These are phyloP conservation scores for Ascochyta rabiei DNA, from an alignment of 2,329 filamentous ascomycete genomes.

Conservation along the genomic window DNA sequence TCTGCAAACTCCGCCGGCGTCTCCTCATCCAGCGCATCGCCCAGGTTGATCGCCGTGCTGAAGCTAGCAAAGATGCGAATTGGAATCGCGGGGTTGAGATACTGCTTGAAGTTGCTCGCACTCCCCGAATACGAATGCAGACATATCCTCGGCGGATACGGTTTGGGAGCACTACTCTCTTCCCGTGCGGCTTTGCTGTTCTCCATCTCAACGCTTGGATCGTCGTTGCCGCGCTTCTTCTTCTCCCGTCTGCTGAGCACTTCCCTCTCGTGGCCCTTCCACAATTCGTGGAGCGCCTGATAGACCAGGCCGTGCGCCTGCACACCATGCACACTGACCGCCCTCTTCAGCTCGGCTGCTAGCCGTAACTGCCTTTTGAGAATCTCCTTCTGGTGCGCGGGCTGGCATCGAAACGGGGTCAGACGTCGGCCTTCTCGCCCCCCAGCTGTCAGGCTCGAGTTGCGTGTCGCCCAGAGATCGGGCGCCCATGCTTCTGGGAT, in stretches of 20 bases:
- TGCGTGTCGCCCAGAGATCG: constrained; percentile 47
- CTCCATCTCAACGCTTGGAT: constrained; percentile 18
- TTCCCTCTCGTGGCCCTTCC: constrained; percentile 72
- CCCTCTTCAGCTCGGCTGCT: constrained; percentile 69
- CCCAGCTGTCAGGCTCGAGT: constrained; percentile 66
- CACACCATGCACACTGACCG: constrained; percentile 75
- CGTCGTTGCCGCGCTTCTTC: constrained; percentile 38
- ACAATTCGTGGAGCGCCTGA: constrained; percentile 67
- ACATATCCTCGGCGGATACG: constrained; percentile 87
- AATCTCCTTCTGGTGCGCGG: constrained; percentile 71
- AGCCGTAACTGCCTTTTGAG: constrained; percentile 72
- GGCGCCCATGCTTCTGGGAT: constrained; percentile 67
- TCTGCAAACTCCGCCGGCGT: constrained; percentile 64
- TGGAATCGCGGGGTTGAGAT: constrained; percentile 74
- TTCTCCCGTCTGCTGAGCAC: constrained; percentile 65
- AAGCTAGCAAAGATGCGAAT: constrained; percentile 86
- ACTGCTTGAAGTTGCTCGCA: constrained; percentile 76
- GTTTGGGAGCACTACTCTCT: constrained; percentile 51
- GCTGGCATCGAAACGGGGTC: constrained; percentile 69
- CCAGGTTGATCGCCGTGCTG: constrained; percentile 81
- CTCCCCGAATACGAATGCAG: constrained; percentile 91
- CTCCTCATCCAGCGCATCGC: constrained; percentile 53
- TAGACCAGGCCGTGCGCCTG: constrained; percentile 76
- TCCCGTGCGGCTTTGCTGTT: neutral
- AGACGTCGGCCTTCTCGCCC: constrained; percentile 72